Base-by-base conservation (phyloP, 768 basidiomycete genomes). In the Kwoniella heveanensis region DNA sequence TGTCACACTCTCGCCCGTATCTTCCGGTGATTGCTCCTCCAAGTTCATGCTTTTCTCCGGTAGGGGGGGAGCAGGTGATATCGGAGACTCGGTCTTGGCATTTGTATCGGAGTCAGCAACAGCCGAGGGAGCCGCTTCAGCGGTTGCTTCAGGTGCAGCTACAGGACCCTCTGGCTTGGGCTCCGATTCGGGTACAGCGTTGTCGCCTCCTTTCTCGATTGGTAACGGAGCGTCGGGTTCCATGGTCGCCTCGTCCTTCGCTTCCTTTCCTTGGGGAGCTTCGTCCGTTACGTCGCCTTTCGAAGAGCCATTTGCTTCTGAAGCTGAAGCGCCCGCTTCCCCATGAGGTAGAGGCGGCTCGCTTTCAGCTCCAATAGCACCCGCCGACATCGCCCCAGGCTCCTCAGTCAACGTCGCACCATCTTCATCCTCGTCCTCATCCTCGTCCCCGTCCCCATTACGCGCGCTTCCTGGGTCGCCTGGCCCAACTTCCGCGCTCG, bases 391-490 rank as follows among this genome's bases (percentile, higher is more conserved):
- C 10, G 39, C 10, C 17, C 17, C 4, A 19, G 39, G 39, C 22
- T 37, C 46, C 10, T 48, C 65, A 46, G 57, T 48, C 51, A 55
- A 24, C n/a, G 27, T 54, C 2, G 54, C 52, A 21, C 59, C 65
- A 50, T 66, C 65, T 21, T 54, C 66, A 27, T 64, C 62, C 39
- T 53, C 57, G 19, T 58, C 66, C 22, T 29, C 57, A n/a, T 65
- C 50, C 24, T 57, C 62, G 12, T 62, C 62, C 24, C 59, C 71
- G 8, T 60, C 54, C 2, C 22, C 50, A 29, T 62, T 57, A 0
- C n/a, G 49, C 0, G 26, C 21, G 54, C 69, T 52, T 54, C 52
- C 17, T 27, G 10, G 4, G 39, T 17, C 9, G 9, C 15, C 17
- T 44, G 39, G 39, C 10, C n/a, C 39, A 19, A 19, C 17, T 44